Evolutionary conservation across 495 filamentous ascomycete genomes (phyloP).

Genomic region (Achaetomiella virescens): DNA sequence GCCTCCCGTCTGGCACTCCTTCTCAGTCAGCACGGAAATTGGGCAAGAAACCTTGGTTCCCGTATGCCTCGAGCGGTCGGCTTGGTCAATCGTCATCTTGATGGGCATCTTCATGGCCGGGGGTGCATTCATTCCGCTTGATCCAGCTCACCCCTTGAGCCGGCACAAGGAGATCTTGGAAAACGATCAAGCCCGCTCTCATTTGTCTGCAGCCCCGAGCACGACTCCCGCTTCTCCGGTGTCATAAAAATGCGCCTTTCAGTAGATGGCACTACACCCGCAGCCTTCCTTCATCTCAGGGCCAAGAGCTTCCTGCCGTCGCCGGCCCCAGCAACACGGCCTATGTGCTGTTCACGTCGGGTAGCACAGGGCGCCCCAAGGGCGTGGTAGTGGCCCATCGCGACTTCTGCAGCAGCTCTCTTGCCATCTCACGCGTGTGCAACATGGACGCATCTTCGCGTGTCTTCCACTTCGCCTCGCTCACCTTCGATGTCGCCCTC

Average conservation of each 20-base stretch:
- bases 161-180: conserved; percentile 37
- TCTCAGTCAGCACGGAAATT: conserved; percentile 35
- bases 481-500: conserved; percentile 53
- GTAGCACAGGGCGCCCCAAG: conserved; percentile 51
- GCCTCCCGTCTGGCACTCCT: conserved; percentile 34
- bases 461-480: conserved; percentile 53
- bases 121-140: conserved; percentile 52
- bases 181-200: conserved; percentile 27
- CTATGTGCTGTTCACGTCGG: conserved; percentile 55
- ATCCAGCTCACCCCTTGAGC: conserved; percentile 46
- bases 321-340: conserved; percentile 11
- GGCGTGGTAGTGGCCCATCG: conserved; percentile 39
- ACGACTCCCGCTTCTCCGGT: conserved; percentile 8
- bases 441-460: conserved; percentile 24
- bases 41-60: conserved; percentile 47
- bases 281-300: neutral
- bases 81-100: conserved; percentile 41
- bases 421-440: conserved; percentile 17
- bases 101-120: conserved; percentile 47
- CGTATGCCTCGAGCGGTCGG: conserved; percentile 51
- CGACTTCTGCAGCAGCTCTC: conserved; percentile 33
- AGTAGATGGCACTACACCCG: conserved; percentile 9
- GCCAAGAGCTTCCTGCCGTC: neutral
- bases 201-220: conserved; percentile 20
- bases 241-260: conserved; percentile 6